These are phyloP conservation scores for Tanacetum coccineum DNA, from an alignment of 129 eudicot genomes.

Conservation along the genomic window DNA sequence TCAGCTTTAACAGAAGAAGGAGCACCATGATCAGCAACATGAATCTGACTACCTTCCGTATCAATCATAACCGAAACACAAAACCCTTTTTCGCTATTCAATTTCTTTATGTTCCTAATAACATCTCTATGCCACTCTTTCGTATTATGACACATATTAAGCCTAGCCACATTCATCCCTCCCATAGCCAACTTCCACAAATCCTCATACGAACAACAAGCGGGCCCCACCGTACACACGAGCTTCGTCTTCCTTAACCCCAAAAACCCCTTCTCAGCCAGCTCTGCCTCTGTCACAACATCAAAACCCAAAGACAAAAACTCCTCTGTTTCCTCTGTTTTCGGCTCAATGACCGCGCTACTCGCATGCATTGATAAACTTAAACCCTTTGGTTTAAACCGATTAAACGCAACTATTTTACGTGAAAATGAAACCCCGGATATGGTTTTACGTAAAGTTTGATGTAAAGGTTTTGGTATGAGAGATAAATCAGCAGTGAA, in stretches of 20 bases:
- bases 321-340: slow-evolving; percentile 8
- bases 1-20: too few relatives aligned
- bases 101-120: too few relatives aligned
- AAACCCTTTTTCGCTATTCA: too few relatives aligned
- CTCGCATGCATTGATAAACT: slow-evolving; percentile 35
- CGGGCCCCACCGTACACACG: slow-evolving; percentile 36
- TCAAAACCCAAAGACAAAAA: slow-evolving; percentile 30
- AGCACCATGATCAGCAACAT: too few relatives aligned
- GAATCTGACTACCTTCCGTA: too few relatives aligned
- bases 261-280: slow-evolving; percentile 63
- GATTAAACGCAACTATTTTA: slow-evolving; percentile 1
- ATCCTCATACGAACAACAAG: not conserved
- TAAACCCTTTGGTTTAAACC: slow-evolving; percentile 10
- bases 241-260: slow-evolving; percentile 73
- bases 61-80: too few relatives aligned
- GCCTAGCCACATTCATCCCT: slow-evolving; percentile 14
- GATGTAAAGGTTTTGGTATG: not conserved
- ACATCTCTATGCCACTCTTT: slow-evolving; percentile 1
- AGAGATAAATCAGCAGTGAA: slow-evolving; percentile 12
- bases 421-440: slow-evolving; percentile 25
- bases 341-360: slow-evolving; percentile 5
- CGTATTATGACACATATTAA: slow-evolving; percentile 12
- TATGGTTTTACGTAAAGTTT: slow-evolving; percentile 13
- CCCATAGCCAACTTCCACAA: slow-evolving; percentile 7
- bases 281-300: slow-evolving; percentile 50